These are phyloP conservation scores for Anethum foeniculum DNA, from an alignment of 140 eudicot species.

Conservation along the genomic window DNA sequence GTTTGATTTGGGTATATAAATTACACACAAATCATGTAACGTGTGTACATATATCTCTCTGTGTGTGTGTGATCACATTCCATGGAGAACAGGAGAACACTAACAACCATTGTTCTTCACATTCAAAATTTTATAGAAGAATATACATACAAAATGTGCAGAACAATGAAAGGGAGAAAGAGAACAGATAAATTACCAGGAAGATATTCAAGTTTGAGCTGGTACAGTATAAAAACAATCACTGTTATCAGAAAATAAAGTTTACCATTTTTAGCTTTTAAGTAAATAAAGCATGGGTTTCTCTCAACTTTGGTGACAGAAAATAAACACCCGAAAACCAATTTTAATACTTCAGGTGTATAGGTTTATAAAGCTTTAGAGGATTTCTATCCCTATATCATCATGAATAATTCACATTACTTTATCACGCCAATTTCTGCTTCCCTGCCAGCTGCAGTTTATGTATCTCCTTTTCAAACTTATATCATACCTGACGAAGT, in stretches of 20 bases:
- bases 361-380: not conserved
- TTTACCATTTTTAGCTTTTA: too few species aligned
- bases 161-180: not conserved
- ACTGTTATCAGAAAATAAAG: not conserved
- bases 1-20: not conserved
- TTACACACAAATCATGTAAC: not conserved
- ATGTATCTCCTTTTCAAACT: not conserved
- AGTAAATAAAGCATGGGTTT: not conserved
- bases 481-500: conserved; percentile 62
- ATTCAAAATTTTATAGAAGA: not conserved
- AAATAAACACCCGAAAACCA: not conserved
- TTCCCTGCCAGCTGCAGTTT: not conserved
- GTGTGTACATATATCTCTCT: too few species aligned
- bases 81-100: not conserved
- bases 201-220: too few species aligned
- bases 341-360: not conserved
- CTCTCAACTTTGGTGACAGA: not conserved
- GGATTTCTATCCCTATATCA: not conserved
- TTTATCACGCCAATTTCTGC: not conserved
- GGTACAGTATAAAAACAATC: not conserved
- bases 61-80: too few species aligned
- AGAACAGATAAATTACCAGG: too few species aligned
- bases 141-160: not conserved
- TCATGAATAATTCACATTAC: not conserved
- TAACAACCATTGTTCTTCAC: not conserved